phyloP scores from a whole-genome alignment of 257 asterid genomes.

The Forsythia viridissima region DNA sequence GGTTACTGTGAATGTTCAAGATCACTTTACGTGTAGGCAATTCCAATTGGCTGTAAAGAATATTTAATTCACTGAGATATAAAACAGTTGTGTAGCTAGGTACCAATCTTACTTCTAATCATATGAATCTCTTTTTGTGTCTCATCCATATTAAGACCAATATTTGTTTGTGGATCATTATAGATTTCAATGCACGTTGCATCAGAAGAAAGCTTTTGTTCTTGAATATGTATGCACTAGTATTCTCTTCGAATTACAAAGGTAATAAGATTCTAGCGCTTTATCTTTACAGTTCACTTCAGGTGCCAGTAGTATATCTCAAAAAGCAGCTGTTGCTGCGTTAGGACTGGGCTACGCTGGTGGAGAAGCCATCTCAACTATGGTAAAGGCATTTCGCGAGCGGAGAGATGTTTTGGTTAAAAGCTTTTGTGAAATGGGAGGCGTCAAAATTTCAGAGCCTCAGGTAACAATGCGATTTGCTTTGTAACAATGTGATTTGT shows the following conservation, averaged over 20 bases:
- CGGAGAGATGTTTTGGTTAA: conserved; percentile 81
- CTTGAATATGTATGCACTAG: neutral
- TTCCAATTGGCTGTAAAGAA: neutral
- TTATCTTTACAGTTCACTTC: conserved; percentile 69
- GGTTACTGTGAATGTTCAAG: neutral
- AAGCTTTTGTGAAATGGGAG: conserved; percentile 73
- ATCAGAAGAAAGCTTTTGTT: neutral
- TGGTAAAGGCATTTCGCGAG: conserved; percentile 89
- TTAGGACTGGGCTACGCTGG: conserved; percentile 91
- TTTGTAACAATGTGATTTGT: neutral
- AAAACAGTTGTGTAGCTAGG: neutral
- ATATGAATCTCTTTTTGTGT: no score
- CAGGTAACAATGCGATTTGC: conserved; percentile 46
- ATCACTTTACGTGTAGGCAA: neutral
- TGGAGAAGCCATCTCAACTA: conserved; percentile 74
- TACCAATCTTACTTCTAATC: neutral
- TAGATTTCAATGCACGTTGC: neutral
- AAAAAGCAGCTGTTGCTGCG: conserved; percentile 91
- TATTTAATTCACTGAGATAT: neutral
- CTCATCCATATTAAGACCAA: neutral
- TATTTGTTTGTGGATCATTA: neutral
- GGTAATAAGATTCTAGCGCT: neutral
- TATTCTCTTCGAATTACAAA: neutral
- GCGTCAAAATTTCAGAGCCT: conserved; percentile 86
- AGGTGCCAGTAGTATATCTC: conserved; percentile 97